phyloP scores from a whole-genome alignment of 164 flowering plant genomes.

The Vitis rupestris region DNA sequence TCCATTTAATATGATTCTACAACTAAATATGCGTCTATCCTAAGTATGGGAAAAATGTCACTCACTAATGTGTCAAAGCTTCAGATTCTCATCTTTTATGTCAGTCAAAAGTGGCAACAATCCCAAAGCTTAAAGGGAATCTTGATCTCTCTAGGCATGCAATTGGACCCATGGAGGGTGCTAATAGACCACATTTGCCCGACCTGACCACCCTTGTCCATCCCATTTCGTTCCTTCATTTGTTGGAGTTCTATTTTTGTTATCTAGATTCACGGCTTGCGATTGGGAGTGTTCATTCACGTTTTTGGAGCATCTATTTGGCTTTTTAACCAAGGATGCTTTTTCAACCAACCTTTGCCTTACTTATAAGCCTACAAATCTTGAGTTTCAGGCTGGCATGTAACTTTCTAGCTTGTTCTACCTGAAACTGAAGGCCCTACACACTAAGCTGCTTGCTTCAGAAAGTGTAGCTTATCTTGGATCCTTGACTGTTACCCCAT shows the following conservation, averaged over 20 bases:
- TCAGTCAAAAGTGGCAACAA: conserved; percentile 23
- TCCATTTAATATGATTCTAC: too few species aligned
- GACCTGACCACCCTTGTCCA: conserved; percentile 25
- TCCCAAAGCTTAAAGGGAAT: conserved; percentile 9
- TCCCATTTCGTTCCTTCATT: background rate
- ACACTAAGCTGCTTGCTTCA: conserved; percentile 4
- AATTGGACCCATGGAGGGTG: conserved; percentile 11
- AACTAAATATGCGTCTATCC: too few species aligned
- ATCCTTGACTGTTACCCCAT: background rate
- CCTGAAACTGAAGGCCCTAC: conserved; percentile 1
- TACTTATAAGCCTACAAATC: conserved; percentile 17
- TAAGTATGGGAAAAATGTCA: too few species aligned
- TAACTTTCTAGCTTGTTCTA: background rate
- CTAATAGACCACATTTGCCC: conserved; percentile 11
- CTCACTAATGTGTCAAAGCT: background rate
- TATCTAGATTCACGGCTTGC: conserved; percentile 17
- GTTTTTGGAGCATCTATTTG: conserved; percentile 16
- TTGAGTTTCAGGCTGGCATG: conserved; percentile 3
- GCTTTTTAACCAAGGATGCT: conserved; percentile 6
- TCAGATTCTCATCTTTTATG: conserved; percentile 9
- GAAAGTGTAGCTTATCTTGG: conserved; percentile 6
- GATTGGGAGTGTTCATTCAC: conserved; percentile 4
- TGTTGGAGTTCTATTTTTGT: conserved; percentile 4
- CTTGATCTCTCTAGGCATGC: conserved; percentile 9
- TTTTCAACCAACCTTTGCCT: conserved; percentile 17